phyloP scores from a whole-genome alignment of 2,329 filamentous ascomycete genomes.

The Septoria petroselini region DNA sequence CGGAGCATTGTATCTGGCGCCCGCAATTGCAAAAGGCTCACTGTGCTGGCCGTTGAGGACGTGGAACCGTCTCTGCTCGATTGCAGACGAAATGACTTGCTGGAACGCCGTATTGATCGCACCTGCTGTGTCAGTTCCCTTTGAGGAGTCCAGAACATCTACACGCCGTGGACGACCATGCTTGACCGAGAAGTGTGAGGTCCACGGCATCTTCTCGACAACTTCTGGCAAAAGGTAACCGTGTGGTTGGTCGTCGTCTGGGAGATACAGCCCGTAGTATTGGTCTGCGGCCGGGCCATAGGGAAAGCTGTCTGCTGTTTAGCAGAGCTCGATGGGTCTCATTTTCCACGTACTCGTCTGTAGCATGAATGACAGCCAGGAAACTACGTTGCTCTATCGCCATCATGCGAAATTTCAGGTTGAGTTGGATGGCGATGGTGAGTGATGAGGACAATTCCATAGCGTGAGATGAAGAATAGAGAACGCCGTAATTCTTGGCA shows the following conservation, averaged over 20 bases:
- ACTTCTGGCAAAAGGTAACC: slow-evolving; percentile 59
- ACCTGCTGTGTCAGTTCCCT: slow-evolving; percentile 60
- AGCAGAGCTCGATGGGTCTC: background rate
- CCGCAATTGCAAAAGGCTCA: slow-evolving; percentile 73
- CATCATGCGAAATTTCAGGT: background rate
- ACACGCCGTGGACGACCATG: slow-evolving; percentile 31
- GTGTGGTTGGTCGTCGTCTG: slow-evolving; percentile 59
- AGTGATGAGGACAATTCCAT: no score
- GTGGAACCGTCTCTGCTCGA: slow-evolving; percentile 58
- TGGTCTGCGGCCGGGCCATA: slow-evolving; percentile 44
- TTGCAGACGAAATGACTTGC: slow-evolving; percentile 59
- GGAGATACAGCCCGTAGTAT: slow-evolving; percentile 63
- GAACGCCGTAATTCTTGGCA: no score
- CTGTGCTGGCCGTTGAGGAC: slow-evolving; percentile 73
- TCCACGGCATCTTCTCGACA: slow-evolving; percentile 56
- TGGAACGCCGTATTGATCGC: slow-evolving; percentile 55
- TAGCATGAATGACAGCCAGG: slow-evolving; percentile 14
- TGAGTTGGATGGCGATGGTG: no score
- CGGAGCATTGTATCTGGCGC: slow-evolving; percentile 56
- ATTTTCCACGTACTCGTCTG: slow-evolving; percentile 12
- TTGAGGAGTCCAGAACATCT: slow-evolving; percentile 45
- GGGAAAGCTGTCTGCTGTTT: slow-evolving; percentile 39
- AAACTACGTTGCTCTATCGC: background rate
- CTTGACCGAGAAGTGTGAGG: slow-evolving; percentile 55
- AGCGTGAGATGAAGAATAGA: no score